Evolutionary conservation across 2,329 filamentous ascomycete genomes (phyloP), one percentile per base, ranked within the genome.

Genomic region (Falciphora oryzae): DNA sequence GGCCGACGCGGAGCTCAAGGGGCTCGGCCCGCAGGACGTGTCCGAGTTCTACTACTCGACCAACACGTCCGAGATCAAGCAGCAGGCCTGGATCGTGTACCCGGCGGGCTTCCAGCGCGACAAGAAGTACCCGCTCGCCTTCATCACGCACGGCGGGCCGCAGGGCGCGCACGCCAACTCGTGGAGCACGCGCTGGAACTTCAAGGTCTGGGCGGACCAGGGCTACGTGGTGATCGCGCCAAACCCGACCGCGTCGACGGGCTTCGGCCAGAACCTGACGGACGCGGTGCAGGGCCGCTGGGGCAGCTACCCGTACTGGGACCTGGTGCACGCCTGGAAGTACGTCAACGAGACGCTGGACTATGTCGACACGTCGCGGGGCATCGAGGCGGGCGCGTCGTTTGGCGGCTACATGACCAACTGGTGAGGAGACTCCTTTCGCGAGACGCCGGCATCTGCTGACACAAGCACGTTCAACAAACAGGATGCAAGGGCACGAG

Each of bases 361-460:
- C 7, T 85, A 81, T 65, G 80, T 85, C 28, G 83, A 85, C 67
- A 82, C 79, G 0, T 72, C 72, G 16, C 76, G 79, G 1, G 81
- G 80, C 4, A 81, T 85, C 59, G 81, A 80, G 1, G 73, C 83
- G 8, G 83, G 83, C 3, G 83, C 81, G 4, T 82, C 79, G 0
- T 85, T 83, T 65, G 83, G 83, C 27, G 83, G 83, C 8, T 85
- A 81, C 71, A 85, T 85, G 82, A 81, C 82, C 71, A 84, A 84
- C 70, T 84, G 72, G 73, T 74, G 71, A 73, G 73, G 61, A 38
- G 6, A 27, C 27, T 6, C 57, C 1, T 35, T 31, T 28, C n/a
- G 31, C 28, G 29, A 63, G 7, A 32, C 2, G 35, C 4, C 35
- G 14, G 35, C 35, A 14, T 16, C 3, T 1, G 5, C 13, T 44